phyloP scores from a whole-genome alignment of 2,329 filamentous ascomycete species.

The Clathrospora elynae region DNA sequence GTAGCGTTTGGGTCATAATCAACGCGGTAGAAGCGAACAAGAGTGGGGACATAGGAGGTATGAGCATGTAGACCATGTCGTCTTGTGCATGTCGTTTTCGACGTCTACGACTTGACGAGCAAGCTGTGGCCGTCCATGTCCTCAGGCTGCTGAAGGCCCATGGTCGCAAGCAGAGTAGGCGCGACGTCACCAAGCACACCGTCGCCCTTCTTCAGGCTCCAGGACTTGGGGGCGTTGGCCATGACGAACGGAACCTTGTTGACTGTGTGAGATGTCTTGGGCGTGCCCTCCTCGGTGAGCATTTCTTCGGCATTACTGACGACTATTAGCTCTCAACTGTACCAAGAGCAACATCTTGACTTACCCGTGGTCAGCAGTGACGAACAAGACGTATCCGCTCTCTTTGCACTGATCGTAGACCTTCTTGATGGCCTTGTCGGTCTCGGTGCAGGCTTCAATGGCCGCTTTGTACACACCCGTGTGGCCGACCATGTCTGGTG shows the following conservation, averaged over 20 bases:
- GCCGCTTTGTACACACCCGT: constrained; percentile 97
- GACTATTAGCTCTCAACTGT: constrained; percentile 29
- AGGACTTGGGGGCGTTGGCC: constrained; percentile 92
- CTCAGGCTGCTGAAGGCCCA: constrained; percentile 87
- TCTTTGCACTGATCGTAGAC: constrained; percentile 95
- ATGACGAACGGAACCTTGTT: constrained; percentile 99
- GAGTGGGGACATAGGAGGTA: too few species aligned
- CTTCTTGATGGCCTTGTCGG: constrained; percentile 90
- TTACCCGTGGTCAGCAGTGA: constrained; percentile 91
- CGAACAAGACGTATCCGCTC: constrained; percentile 89
- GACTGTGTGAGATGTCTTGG: constrained; percentile 96
- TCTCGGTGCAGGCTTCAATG: constrained; percentile 80
- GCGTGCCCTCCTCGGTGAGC: constrained; percentile 93
- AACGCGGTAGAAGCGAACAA: too few species aligned
- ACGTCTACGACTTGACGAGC: constrained; percentile 69
- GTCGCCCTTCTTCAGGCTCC: constrained; percentile 79
- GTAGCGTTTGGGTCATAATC: too few species aligned
- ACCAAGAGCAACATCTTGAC: constrained; percentile 26
- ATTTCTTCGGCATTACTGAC: constrained; percentile 92
- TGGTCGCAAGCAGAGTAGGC: constrained; percentile 86
- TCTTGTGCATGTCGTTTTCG: not conserved
- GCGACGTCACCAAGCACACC: constrained; percentile 97
- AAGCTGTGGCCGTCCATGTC: constrained; percentile 91
- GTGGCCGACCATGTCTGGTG: constrained; percentile 98
- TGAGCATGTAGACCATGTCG: too few species aligned